Conservation (phyloP, 148 eudicot genomes). For the Tetragonia tetragonoides region DNA sequence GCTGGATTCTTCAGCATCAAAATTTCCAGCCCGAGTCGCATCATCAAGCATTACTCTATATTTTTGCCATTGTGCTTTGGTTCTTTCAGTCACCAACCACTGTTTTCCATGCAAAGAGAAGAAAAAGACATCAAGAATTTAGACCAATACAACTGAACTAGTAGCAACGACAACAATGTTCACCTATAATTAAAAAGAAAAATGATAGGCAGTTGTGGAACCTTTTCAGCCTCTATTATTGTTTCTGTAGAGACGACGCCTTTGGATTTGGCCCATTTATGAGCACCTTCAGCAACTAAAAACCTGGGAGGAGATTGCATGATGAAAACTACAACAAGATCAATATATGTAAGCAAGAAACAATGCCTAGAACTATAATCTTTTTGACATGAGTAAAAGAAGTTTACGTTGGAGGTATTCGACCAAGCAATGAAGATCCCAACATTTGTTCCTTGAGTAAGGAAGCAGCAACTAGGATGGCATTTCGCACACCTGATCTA, state of each 20-base stretch:
- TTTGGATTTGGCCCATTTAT: slow-evolving; percentile 70
- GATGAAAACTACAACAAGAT: background rate
- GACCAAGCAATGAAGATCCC: slow-evolving; percentile 73
- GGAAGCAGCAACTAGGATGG: slow-evolving; percentile 71
- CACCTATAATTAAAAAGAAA: background rate
- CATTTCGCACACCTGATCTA: slow-evolving; percentile 83
- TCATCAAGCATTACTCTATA: slow-evolving; percentile 80
- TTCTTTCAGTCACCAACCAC: slow-evolving; percentile 86
- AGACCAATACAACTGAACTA: background rate
- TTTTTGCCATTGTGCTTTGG: slow-evolving; percentile 70
- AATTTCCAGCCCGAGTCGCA: slow-evolving; percentile 35
- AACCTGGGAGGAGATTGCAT: slow-evolving; percentile 47
- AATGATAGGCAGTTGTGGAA: slow-evolving; percentile 20
- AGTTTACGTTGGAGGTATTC: slow-evolving; percentile 83
- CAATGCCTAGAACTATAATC: background rate
- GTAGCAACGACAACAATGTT: background rate
- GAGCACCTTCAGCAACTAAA: slow-evolving; percentile 93
- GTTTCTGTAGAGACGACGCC: slow-evolving; percentile 47
- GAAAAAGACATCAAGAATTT: slow-evolving; percentile 3
- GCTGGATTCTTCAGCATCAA: slow-evolving; percentile 24
- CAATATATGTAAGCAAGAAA: background rate
- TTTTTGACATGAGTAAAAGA: background rate
- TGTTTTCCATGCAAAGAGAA: slow-evolving; percentile 27
- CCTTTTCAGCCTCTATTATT: slow-evolving; percentile 60
- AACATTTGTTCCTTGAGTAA: slow-evolving; percentile 71